Evolutionary conservation across 2,329 filamentous ascomycete genomes (phyloP).

Genomic region (Hypoxylon sp.): DNA sequence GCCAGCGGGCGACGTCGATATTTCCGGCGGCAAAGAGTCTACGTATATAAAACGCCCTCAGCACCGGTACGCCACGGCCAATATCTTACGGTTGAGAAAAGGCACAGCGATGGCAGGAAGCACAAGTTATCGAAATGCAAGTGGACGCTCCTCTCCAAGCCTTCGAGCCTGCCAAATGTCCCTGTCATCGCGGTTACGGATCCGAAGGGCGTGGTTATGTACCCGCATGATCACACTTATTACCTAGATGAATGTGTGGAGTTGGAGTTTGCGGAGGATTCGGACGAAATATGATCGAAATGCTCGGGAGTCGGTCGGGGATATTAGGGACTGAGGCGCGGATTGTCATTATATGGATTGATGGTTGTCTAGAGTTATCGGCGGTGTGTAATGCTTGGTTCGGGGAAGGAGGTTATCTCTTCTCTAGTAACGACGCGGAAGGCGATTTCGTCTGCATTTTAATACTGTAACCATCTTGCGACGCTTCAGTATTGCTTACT

Average conservation of each 20-base stretch:
- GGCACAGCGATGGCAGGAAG: neutral
- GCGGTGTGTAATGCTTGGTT: neutral
- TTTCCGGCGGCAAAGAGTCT: neutral
- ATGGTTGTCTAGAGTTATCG: neutral
- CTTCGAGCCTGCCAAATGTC: constrained; percentile 10
- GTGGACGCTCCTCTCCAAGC: constrained; percentile 27
- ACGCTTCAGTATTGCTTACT: neutral
- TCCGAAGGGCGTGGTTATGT: constrained; percentile 20
- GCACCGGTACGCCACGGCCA: neutral
- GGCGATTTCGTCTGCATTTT: neutral
- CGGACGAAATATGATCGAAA: neutral
- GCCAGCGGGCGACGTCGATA: neutral
- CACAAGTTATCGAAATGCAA: constrained; percentile 14
- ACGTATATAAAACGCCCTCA: neutral
- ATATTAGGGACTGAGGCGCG: neutral
- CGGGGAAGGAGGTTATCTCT: neutral
- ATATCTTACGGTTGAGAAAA: neutral
- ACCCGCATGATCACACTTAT: constrained; percentile 32
- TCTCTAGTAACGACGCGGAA: neutral
- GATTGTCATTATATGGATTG: neutral
- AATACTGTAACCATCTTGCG: neutral
- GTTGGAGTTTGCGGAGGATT: constrained; percentile 1
- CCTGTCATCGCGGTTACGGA: constrained; percentile 30
- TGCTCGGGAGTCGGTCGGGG: neutral
- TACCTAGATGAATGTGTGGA: constrained; percentile 19